Percentiles rank a stretch among this genome's conserved stretches.
Conservation (phyloP, 495 filamentous ascomycete genomes). For the Xylaria sp. region DNA sequence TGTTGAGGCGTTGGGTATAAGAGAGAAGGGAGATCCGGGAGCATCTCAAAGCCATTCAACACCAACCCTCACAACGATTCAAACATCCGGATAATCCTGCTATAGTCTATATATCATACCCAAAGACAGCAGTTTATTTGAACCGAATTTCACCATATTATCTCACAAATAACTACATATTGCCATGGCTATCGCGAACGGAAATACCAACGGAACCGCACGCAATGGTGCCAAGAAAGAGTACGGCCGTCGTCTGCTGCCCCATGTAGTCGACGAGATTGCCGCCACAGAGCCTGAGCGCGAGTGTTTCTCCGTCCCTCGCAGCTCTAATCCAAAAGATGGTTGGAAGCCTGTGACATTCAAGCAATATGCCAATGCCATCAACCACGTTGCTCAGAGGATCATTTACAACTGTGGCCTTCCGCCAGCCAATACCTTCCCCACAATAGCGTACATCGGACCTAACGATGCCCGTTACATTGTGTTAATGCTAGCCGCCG, state of each 20-base stretch:
- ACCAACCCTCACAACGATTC: neutral
- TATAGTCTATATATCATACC: neutral
- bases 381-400: slow-evolving; percentile 60
- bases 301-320: slow-evolving; percentile 53
- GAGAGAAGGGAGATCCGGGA: neutral
- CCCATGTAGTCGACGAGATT: slow-evolving; percentile 58
- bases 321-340: slow-evolving; percentile 48
- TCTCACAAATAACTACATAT: neutral
- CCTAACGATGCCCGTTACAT: slow-evolving; percentile 57
- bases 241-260: slow-evolving; percentile 48
- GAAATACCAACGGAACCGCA: neutral
- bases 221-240: neutral
- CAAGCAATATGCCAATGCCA: slow-evolving; percentile 55
- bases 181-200: neutral
- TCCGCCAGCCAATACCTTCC: slow-evolving; percentile 38
- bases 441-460: slow-evolving; percentile 56
- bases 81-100: neutral
- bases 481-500: slow-evolving; percentile 49
- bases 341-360: slow-evolving; percentile 61
- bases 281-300: slow-evolving; percentile 48
- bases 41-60: neutral
- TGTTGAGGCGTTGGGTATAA: slow-evolving; percentile 1
- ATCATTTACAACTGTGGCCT: slow-evolving; percentile 50
- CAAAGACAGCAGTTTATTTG: too few species aligned
- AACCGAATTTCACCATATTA: too few species aligned